Conservation (phyloP, 257 asterid species). For the Ophiorrhiza pumila region DNA sequence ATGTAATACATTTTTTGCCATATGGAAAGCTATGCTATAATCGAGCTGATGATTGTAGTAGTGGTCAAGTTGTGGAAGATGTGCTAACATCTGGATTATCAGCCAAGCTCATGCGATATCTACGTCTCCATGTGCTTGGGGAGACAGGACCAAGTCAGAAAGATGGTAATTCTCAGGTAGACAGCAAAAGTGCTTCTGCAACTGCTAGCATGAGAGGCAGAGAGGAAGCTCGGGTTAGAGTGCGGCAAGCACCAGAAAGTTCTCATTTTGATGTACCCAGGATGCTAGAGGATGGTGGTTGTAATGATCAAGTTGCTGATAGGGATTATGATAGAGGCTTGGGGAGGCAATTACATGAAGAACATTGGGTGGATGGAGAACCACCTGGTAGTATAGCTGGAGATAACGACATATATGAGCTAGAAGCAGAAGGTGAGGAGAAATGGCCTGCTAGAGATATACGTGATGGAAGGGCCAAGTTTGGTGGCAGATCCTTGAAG, state of each 20-base stretch:
- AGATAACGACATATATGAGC: conserved; percentile 46
- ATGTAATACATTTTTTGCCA: neutral
- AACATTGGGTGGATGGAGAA: conserved; percentile 60
- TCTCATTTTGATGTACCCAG: conserved; percentile 50
- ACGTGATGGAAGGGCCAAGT: conserved; percentile 55
- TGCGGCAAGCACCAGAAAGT: conserved; percentile 49
- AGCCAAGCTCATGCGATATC: conserved; percentile 82
- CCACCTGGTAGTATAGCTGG: conserved; percentile 41
- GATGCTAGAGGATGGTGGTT: conserved; percentile 36
- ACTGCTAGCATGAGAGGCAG: conserved; percentile 42
- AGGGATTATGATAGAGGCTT: conserved; percentile 45
- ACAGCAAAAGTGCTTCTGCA: conserved; percentile 45
- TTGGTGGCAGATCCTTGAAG: conserved; percentile 54
- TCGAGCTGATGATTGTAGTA: conserved; percentile 44
- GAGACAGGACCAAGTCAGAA: conserved; percentile 59
- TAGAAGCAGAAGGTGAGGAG: conserved; percentile 63
- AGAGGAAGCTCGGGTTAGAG: conserved; percentile 72
- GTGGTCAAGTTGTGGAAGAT: conserved; percentile 91
- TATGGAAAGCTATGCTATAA: neutral
- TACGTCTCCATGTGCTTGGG: conserved; percentile 74
- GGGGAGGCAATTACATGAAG: conserved; percentile 50
- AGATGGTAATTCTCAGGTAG: conserved; percentile 50
- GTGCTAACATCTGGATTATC: conserved; percentile 89
- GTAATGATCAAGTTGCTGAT: conserved; percentile 39
- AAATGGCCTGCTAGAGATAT: conserved; percentile 47